A percentile compares a stretch with the other conserved stretches of the same genome.
These are phyloP conservation scores for Colletotrichum melonis DNA, from an alignment of 2,329 filamentous ascomycete genomes.

Conservation along the genomic window DNA sequence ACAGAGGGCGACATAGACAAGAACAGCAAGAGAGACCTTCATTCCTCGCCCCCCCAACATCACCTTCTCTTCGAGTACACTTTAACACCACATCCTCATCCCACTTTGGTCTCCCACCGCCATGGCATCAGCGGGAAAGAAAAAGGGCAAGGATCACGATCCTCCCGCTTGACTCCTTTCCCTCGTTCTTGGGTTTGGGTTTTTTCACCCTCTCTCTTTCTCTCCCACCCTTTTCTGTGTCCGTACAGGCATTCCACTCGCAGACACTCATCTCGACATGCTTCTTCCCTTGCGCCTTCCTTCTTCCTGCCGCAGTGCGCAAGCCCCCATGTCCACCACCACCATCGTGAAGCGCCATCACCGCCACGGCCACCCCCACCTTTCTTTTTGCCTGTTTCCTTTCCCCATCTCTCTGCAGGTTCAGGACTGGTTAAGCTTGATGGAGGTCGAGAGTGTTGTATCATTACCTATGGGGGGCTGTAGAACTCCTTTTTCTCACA, in stretches of 20 bases:
- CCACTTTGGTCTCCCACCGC: not conserved
- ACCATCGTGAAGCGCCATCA: not conserved
- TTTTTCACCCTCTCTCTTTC: not conserved
- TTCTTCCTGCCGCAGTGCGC: not conserved
- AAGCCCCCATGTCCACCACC: not conserved
- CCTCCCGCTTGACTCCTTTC: conserved; percentile 32
- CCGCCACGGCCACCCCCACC: not conserved
- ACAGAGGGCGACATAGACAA: not conserved
- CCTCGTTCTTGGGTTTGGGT: conserved; percentile 6
- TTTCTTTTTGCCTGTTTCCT: not conserved
- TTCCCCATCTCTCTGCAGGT: not conserved
- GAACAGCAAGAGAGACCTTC: not conserved
- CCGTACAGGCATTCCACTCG: not conserved
- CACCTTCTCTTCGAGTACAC: not conserved
- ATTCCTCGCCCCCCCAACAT: not conserved
- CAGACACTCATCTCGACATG: not conserved
- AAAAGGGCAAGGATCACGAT: conserved; percentile 22
- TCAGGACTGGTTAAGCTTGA: not conserved
- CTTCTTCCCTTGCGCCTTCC: not conserved
- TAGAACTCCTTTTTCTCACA: not conserved
- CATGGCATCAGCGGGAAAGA: not conserved
- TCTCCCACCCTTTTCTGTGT: not conserved
- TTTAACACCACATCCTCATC: not conserved
- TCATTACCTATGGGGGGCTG: not conserved
- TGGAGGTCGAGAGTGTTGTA: not conserved